phyloP scores from a whole-genome alignment of 2,329 filamentous ascomycete species.

The Phoma sp. region DNA sequence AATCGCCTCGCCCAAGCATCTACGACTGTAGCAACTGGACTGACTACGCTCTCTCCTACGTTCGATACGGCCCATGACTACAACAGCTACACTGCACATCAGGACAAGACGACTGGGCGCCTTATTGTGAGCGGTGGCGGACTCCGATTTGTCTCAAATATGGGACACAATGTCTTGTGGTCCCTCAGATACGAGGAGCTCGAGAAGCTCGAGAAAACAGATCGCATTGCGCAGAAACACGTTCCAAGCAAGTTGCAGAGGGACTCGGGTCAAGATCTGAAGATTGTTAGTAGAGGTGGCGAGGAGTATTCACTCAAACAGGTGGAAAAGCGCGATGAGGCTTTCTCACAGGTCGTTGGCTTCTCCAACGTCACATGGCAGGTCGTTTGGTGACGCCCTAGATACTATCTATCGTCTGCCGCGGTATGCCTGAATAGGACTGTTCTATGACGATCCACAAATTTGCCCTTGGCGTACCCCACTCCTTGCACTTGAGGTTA shows the following conservation, averaged over 20 bases:
- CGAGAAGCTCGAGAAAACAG: conserved; percentile 32
- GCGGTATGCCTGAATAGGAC: conserved; percentile 2
- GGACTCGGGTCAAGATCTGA: conserved; percentile 33
- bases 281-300: conserved; percentile 18
- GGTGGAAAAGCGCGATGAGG: conserved; percentile 38
- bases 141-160: conserved; percentile 27
- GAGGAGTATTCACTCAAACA: conserved; percentile 25
- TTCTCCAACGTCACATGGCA: conserved; percentile 39
- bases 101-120: conserved; percentile 23
- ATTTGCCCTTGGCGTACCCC: conserved; percentile 5
- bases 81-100: conserved; percentile 29
- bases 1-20: conserved; percentile 6
- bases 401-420: not conserved
- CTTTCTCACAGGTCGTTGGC: conserved; percentile 42
- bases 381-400: conserved; percentile 35
- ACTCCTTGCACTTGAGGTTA: not conserved
- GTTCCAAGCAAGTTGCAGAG: conserved; percentile 23
- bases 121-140: conserved; percentile 28
- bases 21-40: not conserved
- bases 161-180: conserved; percentile 22
- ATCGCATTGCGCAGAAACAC: conserved; percentile 29
- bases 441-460: conserved; percentile 2
- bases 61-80: conserved; percentile 21
- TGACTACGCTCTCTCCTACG: not conserved
- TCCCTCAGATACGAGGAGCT: conserved; percentile 26